Conservation (phyloP, 2,329 filamentous ascomycete genomes). For the Sporothrix humicola region DNA sequence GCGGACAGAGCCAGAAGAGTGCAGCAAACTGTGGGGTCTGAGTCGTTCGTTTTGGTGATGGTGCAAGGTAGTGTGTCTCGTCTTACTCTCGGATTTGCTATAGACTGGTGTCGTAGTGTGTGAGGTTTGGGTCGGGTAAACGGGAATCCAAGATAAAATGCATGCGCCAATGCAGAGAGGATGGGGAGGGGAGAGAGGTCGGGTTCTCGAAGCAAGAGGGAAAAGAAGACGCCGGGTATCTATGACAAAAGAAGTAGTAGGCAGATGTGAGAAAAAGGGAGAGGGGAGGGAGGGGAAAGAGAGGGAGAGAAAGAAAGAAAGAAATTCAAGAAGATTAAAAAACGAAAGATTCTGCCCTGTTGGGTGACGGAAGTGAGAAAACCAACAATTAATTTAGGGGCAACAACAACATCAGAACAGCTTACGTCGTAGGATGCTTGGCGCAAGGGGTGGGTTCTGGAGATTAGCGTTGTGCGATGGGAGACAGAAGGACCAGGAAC, state of each 20-base stretch:
- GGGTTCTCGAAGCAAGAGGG: background rate
- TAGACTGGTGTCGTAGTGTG: background rate
- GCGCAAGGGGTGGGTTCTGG: slow-evolving; percentile 30
- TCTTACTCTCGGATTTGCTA: slow-evolving; percentile 15
- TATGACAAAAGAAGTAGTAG: background rate
- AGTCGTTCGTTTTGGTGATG: background rate
- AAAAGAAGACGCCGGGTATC: background rate
- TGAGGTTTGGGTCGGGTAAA: slow-evolving; percentile 2
- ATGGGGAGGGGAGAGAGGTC: background rate
- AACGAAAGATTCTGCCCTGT: background rate
- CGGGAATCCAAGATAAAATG: background rate
- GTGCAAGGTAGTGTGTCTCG: slow-evolving; percentile 1
- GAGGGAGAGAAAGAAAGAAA: background rate
- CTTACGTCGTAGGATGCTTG: slow-evolving; percentile 30
- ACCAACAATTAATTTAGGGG: slow-evolving; percentile 16
- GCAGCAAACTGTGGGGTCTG: background rate
- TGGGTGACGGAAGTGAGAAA: slow-evolving; percentile 2
- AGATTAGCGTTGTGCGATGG: slow-evolving; percentile 10
- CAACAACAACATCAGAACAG: slow-evolving; percentile 27
- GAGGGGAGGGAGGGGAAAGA: background rate
- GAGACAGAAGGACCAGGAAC: background rate
- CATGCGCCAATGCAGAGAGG: slow-evolving; percentile 8
- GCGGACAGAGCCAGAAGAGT: no score
- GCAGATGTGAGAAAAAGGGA: no score
- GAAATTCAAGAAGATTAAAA: background rate